Conservation (phyloP, 2,329 filamentous ascomycete genomes). For the Colletotrichum destructivum region DNA sequence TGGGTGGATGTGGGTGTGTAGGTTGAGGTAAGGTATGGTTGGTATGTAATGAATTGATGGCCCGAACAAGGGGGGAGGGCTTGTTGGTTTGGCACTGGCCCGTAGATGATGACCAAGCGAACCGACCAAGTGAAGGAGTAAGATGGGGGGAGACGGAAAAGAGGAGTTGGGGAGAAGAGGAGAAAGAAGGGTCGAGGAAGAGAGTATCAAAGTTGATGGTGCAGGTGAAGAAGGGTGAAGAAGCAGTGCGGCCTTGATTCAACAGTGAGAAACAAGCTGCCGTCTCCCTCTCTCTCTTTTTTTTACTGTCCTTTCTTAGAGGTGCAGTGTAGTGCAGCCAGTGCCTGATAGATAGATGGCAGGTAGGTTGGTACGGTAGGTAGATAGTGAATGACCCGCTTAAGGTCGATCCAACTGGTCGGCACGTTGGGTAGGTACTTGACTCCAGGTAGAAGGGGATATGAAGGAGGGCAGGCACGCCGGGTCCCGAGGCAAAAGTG, state of each 20-base stretch:
- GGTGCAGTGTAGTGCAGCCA: background rate
- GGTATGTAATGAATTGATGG: conserved; percentile 35
- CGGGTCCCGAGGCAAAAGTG: conserved; percentile 31
- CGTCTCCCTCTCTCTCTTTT: conserved; percentile 44
- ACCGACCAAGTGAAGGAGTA: background rate
- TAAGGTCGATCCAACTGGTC: conserved; percentile 34
- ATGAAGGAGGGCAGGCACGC: conserved; percentile 9
- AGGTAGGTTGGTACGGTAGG: background rate
- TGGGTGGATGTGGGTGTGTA: conserved; percentile 35
- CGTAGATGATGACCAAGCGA: conserved; percentile 22
- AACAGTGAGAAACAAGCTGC: conserved; percentile 36
- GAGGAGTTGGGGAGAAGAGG: conserved; percentile 12
- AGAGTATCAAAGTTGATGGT: conserved; percentile 18
- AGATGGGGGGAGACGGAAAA: background rate
- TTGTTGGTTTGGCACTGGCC: conserved; percentile 20
- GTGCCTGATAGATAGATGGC: conserved; percentile 32
- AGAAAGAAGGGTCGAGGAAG: conserved; percentile 16
- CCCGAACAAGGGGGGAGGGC: conserved; percentile 14
- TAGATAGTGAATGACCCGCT: conserved; percentile 31
- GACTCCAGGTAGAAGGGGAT: conserved; percentile 19
- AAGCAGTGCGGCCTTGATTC: conserved; percentile 35
- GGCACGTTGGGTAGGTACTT: conserved; percentile 14
- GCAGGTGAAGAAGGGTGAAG: conserved; percentile 27
- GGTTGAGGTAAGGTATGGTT: conserved; percentile 25
- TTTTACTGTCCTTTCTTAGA: conserved; percentile 36